Base-by-base conservation (phyloP, 2,329 filamentous ascomycete genomes). In the Orbilia brochopaga region DNA sequence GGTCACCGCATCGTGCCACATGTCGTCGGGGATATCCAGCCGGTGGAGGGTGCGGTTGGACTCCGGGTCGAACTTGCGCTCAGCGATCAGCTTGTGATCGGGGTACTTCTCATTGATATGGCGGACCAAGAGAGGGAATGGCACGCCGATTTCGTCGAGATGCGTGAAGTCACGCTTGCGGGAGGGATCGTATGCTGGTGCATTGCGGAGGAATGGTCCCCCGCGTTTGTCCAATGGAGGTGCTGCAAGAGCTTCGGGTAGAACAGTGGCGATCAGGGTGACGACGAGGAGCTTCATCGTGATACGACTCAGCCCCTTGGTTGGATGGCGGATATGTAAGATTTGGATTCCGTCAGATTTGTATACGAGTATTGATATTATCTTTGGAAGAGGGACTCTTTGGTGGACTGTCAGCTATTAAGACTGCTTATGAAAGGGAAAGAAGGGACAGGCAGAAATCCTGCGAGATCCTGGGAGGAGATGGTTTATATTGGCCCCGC, bases 101-200 rank as follows among this genome's bases (percentile, higher is more conserved):
- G 60, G 15, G 51, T 52, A 51, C 2, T 30, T 50, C 19, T n/a
- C 17, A 11, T 61, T 48, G 11, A 72, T 59, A 24, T 72, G 67
- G 13, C 37, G 3, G 4, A 72, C 13, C 2, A 72, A 51, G 13
- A 44, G 60, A 1, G 30, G 21, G 40, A 53, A 55, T 11, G 55
- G 51, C 19, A 72, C 37, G 6, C 67, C 67, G 19, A 72, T 72
- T 13, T 65, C 60, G 1, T 65, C 55, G 32, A 65, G 55, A 37
- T 72, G 60, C 1, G 5, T 5, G 4, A 55, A 42, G 17, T 65
- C 60, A 11, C 57, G 55, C 37, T 50, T 65, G 10, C 32, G 52
- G 37, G 17, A 11, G n/a, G 55, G 30, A 21, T 70, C 19, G 40
- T 61, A 72, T 2, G 44, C 11, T 19, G 60, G 66, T 11, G 48